Evolutionary conservation across 106 monocot species (phyloP).

Genomic region (Vanilla planifolia): DNA sequence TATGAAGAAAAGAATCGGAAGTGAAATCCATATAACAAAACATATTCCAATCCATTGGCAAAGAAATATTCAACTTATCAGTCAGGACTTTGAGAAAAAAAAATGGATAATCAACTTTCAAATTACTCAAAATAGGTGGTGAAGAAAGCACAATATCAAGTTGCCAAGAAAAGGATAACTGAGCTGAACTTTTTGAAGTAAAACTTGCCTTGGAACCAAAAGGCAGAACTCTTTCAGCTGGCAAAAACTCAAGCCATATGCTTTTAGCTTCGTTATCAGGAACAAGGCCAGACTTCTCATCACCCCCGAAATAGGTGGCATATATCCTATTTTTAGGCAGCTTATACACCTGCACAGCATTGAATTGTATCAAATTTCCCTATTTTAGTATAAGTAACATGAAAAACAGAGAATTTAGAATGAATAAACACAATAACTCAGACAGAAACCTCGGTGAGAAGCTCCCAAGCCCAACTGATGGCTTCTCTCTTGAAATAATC

Average conservation of each 20-base stretch:
- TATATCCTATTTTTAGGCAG: constrained; percentile 70
- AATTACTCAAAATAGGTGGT: too few species aligned
- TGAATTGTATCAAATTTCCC: background rate
- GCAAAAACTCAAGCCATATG: constrained; percentile 70
- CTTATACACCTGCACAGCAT: constrained; percentile 59
- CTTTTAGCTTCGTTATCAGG: constrained; percentile 82
- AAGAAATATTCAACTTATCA: too few species aligned
- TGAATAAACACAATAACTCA: background rate
- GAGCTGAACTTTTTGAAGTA: too few species aligned
- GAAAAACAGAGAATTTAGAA: background rate
- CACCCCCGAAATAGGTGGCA: constrained; percentile 96
- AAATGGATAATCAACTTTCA: too few species aligned
- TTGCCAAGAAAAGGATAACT: too few species aligned
- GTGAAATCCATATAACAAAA: too few species aligned
- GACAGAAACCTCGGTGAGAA: constrained; percentile 65
- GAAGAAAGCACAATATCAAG: too few species aligned
- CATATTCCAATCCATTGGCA: too few species aligned
- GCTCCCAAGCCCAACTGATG: constrained; percentile 85
- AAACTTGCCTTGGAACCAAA: constrained; percentile 89
- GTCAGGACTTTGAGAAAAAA: too few species aligned
- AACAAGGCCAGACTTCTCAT: constrained; percentile 83
- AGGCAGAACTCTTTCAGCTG: constrained; percentile 57
- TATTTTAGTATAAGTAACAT: background rate
- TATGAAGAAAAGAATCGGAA: too few species aligned
- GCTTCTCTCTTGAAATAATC: constrained; percentile 94